Evolutionary conservation across 169 alveolate species (phyloP), one percentile per base, ranked within the genome.

Genomic region (Eimeria maxima): DNA sequence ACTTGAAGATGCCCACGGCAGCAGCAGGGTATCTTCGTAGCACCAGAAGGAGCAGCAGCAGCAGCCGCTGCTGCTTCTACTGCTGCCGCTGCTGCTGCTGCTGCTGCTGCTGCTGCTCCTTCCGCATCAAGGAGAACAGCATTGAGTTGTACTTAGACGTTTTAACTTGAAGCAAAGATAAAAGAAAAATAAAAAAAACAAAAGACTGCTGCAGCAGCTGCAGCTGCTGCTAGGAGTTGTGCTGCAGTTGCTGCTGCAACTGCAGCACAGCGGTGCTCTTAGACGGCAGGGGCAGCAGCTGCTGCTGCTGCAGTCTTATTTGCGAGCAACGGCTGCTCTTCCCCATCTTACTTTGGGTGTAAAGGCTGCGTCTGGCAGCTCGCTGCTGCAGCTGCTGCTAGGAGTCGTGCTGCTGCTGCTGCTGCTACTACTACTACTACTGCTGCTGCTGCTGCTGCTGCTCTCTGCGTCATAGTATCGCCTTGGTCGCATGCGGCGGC

Each of bases 381-480:
- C 87, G 44, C 60, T 47, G 42, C 55, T 20, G 55, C 65, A 33
- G 73, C 90, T 50, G 71, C 71, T 47, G 67, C 90, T 33, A 33
- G 38, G 38, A 33, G 38, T 33, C 2, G 38, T 81, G 50, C 67
- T 50, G 90, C 90, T 81, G 27, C 73, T 24, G 53, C 88, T 53
- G 90, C 67, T 22, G 67, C 67, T n/a, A 1, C 53, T 20, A 20
- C 22, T 38, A 57, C 53, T 81, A 50, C 67, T 81, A 74, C 90
- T 81, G 27, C 53, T 24, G 53, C 88, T 53, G 90, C 67, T 22
- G 67, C 27, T 53, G 67, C 90, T 50, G 90, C 90, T 53, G 73
- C 90, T 81, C 18, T 38, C 3, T 45, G 65, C 14, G 44, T 47
- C 53, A 38, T 47, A 24, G 0, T 10, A 24, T 45, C 44, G 29